Conservation (phyloP, 163 green algal genomes). For the Scenedesmus sp. region DNA sequence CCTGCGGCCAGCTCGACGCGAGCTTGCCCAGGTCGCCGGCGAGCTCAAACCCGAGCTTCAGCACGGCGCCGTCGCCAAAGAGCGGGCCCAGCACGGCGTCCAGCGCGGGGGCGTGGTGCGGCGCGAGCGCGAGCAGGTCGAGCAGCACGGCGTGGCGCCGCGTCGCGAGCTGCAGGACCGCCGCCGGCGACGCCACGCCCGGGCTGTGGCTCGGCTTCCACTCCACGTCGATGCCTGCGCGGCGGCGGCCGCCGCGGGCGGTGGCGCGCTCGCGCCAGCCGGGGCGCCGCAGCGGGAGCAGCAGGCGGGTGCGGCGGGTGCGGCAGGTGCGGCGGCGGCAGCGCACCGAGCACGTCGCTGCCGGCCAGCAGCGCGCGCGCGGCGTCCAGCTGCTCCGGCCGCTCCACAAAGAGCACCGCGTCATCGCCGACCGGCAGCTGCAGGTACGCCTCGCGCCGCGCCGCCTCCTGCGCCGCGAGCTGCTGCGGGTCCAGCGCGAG, state of each 20-base stretch:
- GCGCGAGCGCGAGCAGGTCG: conserved; percentile 57
- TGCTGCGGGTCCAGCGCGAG: conserved; percentile 28
- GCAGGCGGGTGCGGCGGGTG: too few species aligned
- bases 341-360: conserved; percentile 25
- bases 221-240: conserved; percentile 49
- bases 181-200: conserved; percentile 11
- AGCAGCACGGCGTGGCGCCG: conserved; percentile 52
- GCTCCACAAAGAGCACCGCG: conserved; percentile 15
- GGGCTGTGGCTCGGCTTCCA: conserved; percentile 43
- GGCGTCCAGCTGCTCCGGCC: not conserved
- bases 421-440: conserved; percentile 13
- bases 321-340: too few species aligned
- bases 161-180: conserved; percentile 45
- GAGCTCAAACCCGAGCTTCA: conserved; percentile 61
- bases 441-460: conserved; percentile 15
- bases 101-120: conserved; percentile 14
- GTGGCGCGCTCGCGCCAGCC: too few species aligned
- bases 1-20: conserved; percentile 42
- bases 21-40: conserved; percentile 61
- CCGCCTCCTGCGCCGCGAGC: conserved; percentile 39
- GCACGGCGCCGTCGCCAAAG: conserved; percentile 23
- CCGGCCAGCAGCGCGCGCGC: conserved; percentile 7
- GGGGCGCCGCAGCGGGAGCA: too few species aligned
- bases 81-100: conserved; percentile 40
- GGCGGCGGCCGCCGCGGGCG: too few species aligned